A percentile compares a stretch with the other conserved stretches of the same genome.
Conservation (phyloP, 2,329 filamentous ascomycete genomes). For the Aphanoascus verrucosus region DNA sequence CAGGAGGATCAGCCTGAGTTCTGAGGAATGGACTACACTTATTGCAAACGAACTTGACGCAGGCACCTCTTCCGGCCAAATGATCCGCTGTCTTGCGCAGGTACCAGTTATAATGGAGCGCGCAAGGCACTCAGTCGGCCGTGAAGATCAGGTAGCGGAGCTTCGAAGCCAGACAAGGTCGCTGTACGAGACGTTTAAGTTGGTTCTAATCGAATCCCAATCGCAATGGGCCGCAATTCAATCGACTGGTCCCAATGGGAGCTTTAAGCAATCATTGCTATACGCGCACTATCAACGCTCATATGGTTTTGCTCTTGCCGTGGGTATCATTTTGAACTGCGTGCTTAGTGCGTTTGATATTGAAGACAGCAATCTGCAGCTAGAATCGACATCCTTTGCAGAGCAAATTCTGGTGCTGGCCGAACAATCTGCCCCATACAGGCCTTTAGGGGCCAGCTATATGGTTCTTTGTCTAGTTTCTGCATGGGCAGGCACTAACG, state of each 20-base stretch:
- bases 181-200: no score
- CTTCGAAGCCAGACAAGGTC: no score
- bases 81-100: conserved; percentile 24
- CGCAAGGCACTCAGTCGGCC: conserved; percentile 14
- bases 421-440: conserved; percentile 20
- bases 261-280: not conserved
- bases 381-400: conserved; percentile 19
- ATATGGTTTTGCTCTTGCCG: conserved; percentile 25
- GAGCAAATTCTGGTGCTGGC: conserved; percentile 24
- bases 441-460: conserved; percentile 27
- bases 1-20: conserved; percentile 24
- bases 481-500: conserved; percentile 21
- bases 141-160: not conserved
- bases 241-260: no score
- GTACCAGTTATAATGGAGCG: conserved; percentile 25
- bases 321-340: conserved; percentile 27
- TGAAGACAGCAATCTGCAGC: conserved; percentile 14
- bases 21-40: conserved; percentile 27
- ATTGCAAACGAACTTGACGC: conserved; percentile 25
- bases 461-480: conserved; percentile 22
- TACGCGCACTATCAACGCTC: conserved; percentile 26
- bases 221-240: no score
- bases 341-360: conserved; percentile 24
- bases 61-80: conserved; percentile 19
- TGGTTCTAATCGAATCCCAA: no score